These are phyloP conservation scores for Chenopodium berlandieri DNA, from an alignment of 148 eudicot species.

Conservation along the genomic window DNA sequence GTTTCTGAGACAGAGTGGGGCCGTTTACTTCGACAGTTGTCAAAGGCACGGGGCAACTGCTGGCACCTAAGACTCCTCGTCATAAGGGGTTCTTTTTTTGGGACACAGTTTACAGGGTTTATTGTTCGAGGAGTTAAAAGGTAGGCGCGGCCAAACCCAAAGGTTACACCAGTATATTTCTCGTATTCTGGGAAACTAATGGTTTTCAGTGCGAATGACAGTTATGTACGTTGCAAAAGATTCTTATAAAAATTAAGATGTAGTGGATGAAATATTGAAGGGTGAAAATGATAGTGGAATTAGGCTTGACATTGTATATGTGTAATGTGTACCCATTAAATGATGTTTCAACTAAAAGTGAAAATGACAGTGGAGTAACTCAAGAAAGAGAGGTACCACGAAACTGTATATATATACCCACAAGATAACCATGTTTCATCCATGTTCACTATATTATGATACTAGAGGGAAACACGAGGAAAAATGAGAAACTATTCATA, in stretches of 20 bases:
- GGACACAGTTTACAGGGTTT: slow-evolving; percentile 2
- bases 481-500: neutral
- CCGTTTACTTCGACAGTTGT: slow-evolving; percentile 16
- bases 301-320: neutral
- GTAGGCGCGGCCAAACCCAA: slow-evolving; percentile 9
- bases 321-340: no score
- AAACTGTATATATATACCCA: neutral
- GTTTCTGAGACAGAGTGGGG: neutral
- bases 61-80: slow-evolving; percentile 18
- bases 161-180: neutral
- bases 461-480: neutral
- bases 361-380: neutral
- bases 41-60: neutral
- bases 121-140: neutral
- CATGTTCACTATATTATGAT: neutral
- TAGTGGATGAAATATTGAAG: no score
- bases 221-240: neutral
- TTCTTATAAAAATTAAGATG: neutral
- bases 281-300: neutral
- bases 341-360: neutral
- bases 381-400: neutral
- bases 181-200: neutral
- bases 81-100: slow-evolving; percentile 11
- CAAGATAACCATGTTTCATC: neutral
- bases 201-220: slow-evolving; percentile 11